Base-by-base conservation (phyloP, 2,329 filamentous ascomycete species). In the Chaetomiaceae sp. region DNA sequence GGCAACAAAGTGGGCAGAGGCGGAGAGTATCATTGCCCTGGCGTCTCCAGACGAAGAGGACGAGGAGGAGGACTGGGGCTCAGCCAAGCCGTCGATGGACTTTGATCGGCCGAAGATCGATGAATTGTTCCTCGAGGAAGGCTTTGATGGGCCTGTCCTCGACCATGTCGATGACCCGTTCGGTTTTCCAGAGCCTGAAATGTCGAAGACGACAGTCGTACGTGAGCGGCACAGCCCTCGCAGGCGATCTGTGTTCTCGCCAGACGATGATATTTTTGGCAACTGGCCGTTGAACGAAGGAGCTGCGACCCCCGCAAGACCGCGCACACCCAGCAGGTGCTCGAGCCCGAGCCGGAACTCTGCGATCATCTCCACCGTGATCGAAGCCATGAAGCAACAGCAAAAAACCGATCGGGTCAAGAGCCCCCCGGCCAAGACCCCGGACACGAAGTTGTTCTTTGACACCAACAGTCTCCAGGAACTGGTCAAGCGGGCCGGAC, bases 1-100 rank as follows among this genome's bases (percentile, higher is more conserved):
- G 20, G 75, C 77, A 11, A 72, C 73, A 11, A 74, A 88, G 42
- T 95, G 88, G 87, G 82, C 84, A 62, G 88, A 94, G 66, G 89
- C 90, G 1, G 87, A 94, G 66, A 88, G 87, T 13, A 91, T 95
- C 70, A 94, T 95, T 65, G 86, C 88, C 30, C 73, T 95, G n/a
- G 89, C 89, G 41, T 85, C 83, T 1, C 83, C 84, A 1, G 83
- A 86, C 56, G 80, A n/a, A n/a, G n/a, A 82, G 33, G 82, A 86
- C 43, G 74, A 79, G 43, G 61, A 71, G 5, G 72, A 74, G 11
- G 67, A 67, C 14, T 59, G 64, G 34, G 66, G 70, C 11, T 48
- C 55, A 5, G 40, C 43, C 7, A 54, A 42, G 20, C 49, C 55
- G 8, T 58, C 59, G 2, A 37, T 71, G 1, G 71, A 75, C 29